phyloP scores from a whole-genome alignment of 2,329 filamentous ascomycete genomes.

The Exophiala mesophila region DNA sequence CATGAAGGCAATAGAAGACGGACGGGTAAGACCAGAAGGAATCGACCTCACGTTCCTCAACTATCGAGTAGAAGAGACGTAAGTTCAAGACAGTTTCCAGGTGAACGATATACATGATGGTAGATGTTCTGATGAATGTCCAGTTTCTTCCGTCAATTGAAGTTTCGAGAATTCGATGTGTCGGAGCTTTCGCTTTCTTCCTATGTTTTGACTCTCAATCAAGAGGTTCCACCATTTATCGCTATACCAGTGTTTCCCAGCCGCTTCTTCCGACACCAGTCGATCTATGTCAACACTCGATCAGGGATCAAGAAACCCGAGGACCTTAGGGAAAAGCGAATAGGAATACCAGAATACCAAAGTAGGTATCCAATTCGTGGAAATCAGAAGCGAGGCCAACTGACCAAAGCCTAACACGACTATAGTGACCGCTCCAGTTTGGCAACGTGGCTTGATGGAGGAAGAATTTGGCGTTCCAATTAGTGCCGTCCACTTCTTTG shows the following conservation, averaged over 20 bases:
- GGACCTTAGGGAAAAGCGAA: slow-evolving; percentile 20
- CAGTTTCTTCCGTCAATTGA: slow-evolving; percentile 10
- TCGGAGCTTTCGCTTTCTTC: slow-evolving; percentile 27
- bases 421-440: slow-evolving; percentile 23
- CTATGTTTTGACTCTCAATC: slow-evolving; percentile 20
- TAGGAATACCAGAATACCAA: slow-evolving; percentile 20
- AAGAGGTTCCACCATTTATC: slow-evolving; percentile 22
- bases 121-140: not conserved
- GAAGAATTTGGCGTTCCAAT: slow-evolving; percentile 22
- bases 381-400: too few relatives aligned
- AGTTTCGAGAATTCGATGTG: slow-evolving; percentile 26
- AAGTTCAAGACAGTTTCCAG: too few relatives aligned
- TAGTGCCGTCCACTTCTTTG: slow-evolving; percentile 14
- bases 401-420: not conserved
- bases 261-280: slow-evolving; percentile 17
- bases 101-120: too few relatives aligned
- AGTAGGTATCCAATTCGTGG: too few relatives aligned
- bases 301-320: slow-evolving; percentile 13
- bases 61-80: slow-evolving; percentile 12
- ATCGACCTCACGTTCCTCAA: slow-evolving; percentile 32
- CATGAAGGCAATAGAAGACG: slow-evolving; percentile 27
- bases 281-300: slow-evolving; percentile 10
- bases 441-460: slow-evolving; percentile 22
- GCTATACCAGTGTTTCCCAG: slow-evolving; percentile 28
- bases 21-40: slow-evolving; percentile 29